These are phyloP conservation scores for Capsaspora owczarzaki DNA, from an alignment of 78 protist species.

Conservation along the genomic window DNA sequence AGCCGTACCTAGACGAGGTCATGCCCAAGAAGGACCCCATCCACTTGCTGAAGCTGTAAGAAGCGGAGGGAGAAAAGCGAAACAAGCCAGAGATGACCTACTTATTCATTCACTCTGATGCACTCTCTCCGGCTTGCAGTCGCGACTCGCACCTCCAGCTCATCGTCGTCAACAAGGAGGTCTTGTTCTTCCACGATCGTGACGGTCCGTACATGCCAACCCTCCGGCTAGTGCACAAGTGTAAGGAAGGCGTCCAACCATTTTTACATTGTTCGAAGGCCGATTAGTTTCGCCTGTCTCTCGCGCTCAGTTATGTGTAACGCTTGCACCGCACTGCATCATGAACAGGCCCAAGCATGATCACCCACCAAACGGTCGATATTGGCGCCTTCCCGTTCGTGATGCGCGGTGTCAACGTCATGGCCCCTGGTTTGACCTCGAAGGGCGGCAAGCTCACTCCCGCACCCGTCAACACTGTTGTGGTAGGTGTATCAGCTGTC, in stretches of 20 bases:
- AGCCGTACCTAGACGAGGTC: no score
- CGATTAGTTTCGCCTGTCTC: no score
- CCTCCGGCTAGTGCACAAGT: conserved; percentile 57
- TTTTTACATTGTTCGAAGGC: no score
- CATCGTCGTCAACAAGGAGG: conserved; percentile 17
- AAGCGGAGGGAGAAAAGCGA: no score
- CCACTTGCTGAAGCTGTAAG: no score
- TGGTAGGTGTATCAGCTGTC: neutral
- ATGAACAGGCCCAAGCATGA: conserved; percentile 40
- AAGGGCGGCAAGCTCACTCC: conserved; percentile 46
- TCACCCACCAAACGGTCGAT: conserved; percentile 51
- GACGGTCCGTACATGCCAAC: conserved; percentile 64
- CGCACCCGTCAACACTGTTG: neutral
- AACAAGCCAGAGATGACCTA: no score
- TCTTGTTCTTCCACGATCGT: conserved; percentile 39
- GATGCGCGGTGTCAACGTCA: conserved; percentile 60
- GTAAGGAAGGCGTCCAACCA: neutral
- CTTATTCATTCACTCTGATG: no score
- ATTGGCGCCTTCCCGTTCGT: conserved; percentile 55
- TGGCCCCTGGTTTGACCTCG: conserved; percentile 76
- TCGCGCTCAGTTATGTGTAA: no score
- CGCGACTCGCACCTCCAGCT: conserved; percentile 19
- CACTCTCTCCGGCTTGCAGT: neutral
- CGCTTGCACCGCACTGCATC: neutral
- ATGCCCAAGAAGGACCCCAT: no score